A percentile compares a stretch with the other conserved stretches of the same genome.
Conservation (phyloP, 345 rosid species). For the Pistacia atlantica region DNA sequence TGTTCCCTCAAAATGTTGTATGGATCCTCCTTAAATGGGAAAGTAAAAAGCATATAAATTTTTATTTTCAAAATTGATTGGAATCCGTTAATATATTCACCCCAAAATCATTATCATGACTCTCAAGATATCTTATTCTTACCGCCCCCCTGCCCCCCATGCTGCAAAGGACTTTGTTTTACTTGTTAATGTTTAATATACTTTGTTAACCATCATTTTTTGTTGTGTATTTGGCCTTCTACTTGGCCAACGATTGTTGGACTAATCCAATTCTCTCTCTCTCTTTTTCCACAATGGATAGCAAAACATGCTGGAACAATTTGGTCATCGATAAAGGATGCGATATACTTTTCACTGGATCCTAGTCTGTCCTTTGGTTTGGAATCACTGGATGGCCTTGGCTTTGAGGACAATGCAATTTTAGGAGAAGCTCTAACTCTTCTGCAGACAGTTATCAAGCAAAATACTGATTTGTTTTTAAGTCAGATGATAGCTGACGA, state of each 20-base stretch:
- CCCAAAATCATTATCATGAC: background rate
- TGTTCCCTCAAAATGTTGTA: background rate
- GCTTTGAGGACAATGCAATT: constrained; percentile 47
- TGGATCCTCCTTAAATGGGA: background rate
- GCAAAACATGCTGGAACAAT: constrained; percentile 60
- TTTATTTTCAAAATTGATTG: too few relatives aligned
- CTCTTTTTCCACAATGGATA: constrained; percentile 52
- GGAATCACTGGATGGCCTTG: constrained; percentile 50
- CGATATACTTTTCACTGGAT: constrained; percentile 54
- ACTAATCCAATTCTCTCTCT: constrained; percentile 5
- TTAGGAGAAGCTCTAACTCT: constrained; percentile 62
- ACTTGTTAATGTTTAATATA: too few relatives aligned
- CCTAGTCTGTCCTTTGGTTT: constrained; percentile 37
- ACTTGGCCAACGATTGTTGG: background rate
- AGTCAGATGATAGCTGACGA: constrained; percentile 57
- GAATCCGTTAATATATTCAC: background rate
- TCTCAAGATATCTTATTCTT: background rate
- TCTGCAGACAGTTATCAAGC: constrained; percentile 54
- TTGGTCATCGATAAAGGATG: constrained; percentile 74
- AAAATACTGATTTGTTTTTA: constrained; percentile 51
- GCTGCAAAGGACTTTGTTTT: background rate
- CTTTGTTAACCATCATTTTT: background rate
- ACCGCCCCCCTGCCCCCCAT: too few relatives aligned
- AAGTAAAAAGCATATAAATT: background rate
- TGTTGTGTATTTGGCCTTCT: background rate